phyloP scores from a whole-genome alignment of 441 rosid species.

The Adansonia grandidieri region DNA sequence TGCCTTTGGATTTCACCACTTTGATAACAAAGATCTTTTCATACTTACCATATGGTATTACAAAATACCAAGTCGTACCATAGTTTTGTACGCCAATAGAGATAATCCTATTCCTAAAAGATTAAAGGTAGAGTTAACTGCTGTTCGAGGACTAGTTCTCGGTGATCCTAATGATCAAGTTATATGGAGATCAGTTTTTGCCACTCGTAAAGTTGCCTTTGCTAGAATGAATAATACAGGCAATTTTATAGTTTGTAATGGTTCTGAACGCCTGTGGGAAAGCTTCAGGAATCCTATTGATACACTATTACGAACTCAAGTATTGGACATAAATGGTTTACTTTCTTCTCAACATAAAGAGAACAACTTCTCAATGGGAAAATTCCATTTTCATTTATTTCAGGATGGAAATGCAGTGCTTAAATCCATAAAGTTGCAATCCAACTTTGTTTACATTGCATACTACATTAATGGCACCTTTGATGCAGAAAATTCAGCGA shows the following conservation, averaged over 20 bases:
- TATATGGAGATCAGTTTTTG: neutral
- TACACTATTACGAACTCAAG: too few species aligned
- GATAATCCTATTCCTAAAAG: constrained; percentile 24
- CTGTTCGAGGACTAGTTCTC: constrained; percentile 20
- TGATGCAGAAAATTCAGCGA: too few species aligned
- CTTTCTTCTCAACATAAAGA: too few species aligned
- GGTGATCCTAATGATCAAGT: neutral
- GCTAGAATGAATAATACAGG: constrained; percentile 25
- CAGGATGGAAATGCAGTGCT: too few species aligned
- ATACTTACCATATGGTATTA: constrained; percentile 40
- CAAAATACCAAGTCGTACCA: constrained; percentile 33
- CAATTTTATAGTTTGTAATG: neutral
- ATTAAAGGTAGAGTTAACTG: constrained; percentile 32
- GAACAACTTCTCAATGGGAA: too few species aligned
- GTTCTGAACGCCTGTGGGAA: too few species aligned
- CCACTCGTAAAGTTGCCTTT: neutral
- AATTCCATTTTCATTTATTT: too few species aligned
- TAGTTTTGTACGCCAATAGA: constrained; percentile 37
- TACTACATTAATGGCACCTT: too few species aligned
- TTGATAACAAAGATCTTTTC: constrained; percentile 10
- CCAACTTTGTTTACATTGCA: too few species aligned
- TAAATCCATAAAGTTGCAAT: too few species aligned
- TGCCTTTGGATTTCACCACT: constrained; percentile 38
- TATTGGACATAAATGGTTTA: neutral
- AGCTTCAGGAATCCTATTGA: too few species aligned